phyloP scores from a whole-genome alignment of 345 rosid species.

The Firmiana major region DNA sequence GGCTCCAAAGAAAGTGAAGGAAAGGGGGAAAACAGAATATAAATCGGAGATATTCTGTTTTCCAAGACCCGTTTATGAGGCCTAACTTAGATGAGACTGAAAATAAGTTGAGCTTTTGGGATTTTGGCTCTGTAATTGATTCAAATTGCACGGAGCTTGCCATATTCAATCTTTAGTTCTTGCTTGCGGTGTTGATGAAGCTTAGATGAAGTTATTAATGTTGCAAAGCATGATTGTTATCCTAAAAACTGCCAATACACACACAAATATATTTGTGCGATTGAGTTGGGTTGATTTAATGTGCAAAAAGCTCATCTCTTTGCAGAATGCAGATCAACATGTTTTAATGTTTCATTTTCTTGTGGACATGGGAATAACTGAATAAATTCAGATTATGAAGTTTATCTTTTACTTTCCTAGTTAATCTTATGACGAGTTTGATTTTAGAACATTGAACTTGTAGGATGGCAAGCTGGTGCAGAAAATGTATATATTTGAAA shows the following conservation, averaged over 20 bases:
- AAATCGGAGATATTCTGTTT: neutral
- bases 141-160: neutral
- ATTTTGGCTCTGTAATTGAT: neutral
- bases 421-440: neutral
- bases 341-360: conserved; percentile 10
- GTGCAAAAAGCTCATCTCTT: neutral
- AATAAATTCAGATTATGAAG: neutral
- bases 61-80: neutral
- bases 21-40: neutral
- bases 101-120: neutral
- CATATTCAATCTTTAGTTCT: neutral
- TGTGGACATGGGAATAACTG: neutral
- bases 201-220: neutral
- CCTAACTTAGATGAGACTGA: neutral
- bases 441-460: conserved; percentile 32
- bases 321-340: neutral
- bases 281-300: neutral
- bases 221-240: neutral
- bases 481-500: conserved; percentile 82
- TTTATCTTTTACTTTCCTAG: neutral
- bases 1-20: neutral
- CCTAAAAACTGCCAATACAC: neutral
- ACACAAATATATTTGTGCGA: neutral
- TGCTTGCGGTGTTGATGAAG: neutral
- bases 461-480: conserved; percentile 98